phyloP scores from a whole-genome alignment of 1,284 basidiomycete genomes.

The Malassezia sympodialis region DNA sequence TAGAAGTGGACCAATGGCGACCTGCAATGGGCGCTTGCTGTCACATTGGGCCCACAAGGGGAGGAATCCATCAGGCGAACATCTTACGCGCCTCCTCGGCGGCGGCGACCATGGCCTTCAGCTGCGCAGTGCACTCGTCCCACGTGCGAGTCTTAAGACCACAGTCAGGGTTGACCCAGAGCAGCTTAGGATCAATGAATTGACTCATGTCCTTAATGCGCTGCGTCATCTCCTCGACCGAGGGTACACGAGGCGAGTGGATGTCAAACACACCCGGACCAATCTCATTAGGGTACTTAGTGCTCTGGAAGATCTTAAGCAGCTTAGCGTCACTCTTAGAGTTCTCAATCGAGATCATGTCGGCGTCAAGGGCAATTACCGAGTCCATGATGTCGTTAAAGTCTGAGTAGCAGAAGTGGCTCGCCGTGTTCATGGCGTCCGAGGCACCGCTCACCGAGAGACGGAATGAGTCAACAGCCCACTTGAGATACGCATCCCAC shows the following conservation, averaged over 20 bases:
- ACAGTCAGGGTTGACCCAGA: conserved; percentile 83
- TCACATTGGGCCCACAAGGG: neutral
- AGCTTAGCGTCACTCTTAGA: conserved; percentile 58
- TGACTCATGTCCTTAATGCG: conserved; percentile 67
- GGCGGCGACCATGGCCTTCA: conserved; percentile 51
- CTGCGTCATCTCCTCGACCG: conserved; percentile 77
- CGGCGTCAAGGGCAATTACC: conserved; percentile 92
- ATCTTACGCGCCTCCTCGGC: conserved; percentile 70
- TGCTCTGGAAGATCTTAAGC: conserved; percentile 84
- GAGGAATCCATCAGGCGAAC: conserved; percentile 25
- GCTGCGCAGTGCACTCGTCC: conserved; percentile 58
- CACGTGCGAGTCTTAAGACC: conserved; percentile 50
- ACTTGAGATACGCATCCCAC: conserved; percentile 44
- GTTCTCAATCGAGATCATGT: conserved; percentile 98
- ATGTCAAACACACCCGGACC: conserved; percentile 91
- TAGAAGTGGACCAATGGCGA: conserved; percentile 8
- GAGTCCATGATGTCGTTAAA: conserved; percentile 97
- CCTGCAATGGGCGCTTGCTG: conserved; percentile 2
- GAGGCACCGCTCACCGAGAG: conserved; percentile 42
- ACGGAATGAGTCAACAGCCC: conserved; percentile 48
- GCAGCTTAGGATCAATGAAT: conserved; percentile 40
- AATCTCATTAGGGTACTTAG: conserved; percentile 94
- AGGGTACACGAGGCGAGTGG: conserved; percentile 94
- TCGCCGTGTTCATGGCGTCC: conserved; percentile 44
- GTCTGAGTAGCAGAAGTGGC: conserved; percentile 51